These are phyloP conservation scores for Xylaria intraflava DNA, from an alignment of 495 filamentous ascomycete genomes.

Conservation along the genomic window DNA sequence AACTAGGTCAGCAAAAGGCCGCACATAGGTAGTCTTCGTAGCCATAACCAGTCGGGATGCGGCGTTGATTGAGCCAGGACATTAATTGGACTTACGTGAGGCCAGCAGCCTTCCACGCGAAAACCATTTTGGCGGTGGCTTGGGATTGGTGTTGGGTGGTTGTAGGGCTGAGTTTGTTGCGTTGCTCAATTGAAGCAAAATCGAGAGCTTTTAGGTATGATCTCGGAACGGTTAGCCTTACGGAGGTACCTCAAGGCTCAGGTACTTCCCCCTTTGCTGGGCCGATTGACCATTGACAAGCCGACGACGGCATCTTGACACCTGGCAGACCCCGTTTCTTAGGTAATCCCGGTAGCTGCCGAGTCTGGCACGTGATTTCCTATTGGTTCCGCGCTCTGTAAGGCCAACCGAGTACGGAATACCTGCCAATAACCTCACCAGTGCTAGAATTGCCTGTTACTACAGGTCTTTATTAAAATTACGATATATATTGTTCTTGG, in stretches of 20 bases:
- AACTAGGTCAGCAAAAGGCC: constrained; percentile 23
- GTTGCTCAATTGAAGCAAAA: constrained; percentile 23
- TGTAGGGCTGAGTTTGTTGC: constrained; percentile 14
- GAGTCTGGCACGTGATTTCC: constrained; percentile 9
- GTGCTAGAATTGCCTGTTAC: too few species aligned
- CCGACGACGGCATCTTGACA: not conserved
- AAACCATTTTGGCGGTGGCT: constrained; percentile 74
- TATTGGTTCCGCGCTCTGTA: too few species aligned
- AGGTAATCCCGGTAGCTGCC: too few species aligned
- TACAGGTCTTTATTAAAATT: too few species aligned
- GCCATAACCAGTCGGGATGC: not conserved
- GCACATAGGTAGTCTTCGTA: constrained; percentile 10
- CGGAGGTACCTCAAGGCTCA: not conserved
- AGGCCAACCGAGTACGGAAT: too few species aligned
- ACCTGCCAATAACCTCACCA: too few species aligned
- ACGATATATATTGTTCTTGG: too few species aligned
- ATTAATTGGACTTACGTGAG: constrained; percentile 66
- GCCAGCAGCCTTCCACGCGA: constrained; percentile 97
- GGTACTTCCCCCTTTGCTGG: not conserved
- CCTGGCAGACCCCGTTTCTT: not conserved
- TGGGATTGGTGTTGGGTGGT: constrained; percentile 24
- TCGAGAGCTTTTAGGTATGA: constrained; percentile 10
- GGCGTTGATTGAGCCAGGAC: not conserved
- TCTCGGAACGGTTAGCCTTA: not conserved
- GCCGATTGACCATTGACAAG: not conserved